Evolutionary conservation across 2,329 filamentous ascomycete genomes (phyloP), one percentile per base, ranked within the genome.

Genomic region (Colletotrichum caudatum): DNA sequence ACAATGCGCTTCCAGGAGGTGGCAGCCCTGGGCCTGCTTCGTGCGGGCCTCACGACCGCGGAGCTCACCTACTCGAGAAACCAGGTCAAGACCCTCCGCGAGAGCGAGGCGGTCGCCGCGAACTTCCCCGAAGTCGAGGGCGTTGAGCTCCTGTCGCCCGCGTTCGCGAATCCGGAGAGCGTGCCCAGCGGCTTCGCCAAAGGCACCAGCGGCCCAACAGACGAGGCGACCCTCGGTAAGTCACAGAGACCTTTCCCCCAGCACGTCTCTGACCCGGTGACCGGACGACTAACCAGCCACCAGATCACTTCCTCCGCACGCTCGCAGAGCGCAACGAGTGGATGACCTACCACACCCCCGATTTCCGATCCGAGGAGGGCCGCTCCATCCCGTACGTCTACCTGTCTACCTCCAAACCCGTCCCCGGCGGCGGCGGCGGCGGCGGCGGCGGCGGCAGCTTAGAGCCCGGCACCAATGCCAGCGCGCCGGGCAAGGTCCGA

Each of bases 161-260:
- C 78, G 1, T 80, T 80, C 37, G 58, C 48, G 5, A 64, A 72
- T 3, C 71, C 74, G 0, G 67, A 76, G 48, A 75, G 76, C 2
- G 67, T 80, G 5, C 76, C 78, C 0, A 60, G 62, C 2, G 72
- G 73, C 0, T 80, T 78, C 18, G 63, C 72, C 4, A 78, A 78
- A 37, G 78, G 78, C 20, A 80, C 77, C 0, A 75, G 73, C 20
- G 78, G 78, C 1, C 78, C 78, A 2, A 80, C 78, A 1, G 53
- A 69, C 72, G 76, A 71, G 74, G 60, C 61, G 16, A 69, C 69
- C 7, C 64, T 73, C 12, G 70, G 70, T 71, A 26, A 44, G 62
- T 41, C 23, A 33, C 20, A 8, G 5, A 9, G 44, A 26, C n/a
- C 4, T 8, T 11, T 14, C n/a, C 5, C 2, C 23, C n/a, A 20